A percentile compares a stretch with the other conserved stretches of the same genome.
Conservation (phyloP, 495 filamentous ascomycete genomes). For the Lepraria neglecta region DNA sequence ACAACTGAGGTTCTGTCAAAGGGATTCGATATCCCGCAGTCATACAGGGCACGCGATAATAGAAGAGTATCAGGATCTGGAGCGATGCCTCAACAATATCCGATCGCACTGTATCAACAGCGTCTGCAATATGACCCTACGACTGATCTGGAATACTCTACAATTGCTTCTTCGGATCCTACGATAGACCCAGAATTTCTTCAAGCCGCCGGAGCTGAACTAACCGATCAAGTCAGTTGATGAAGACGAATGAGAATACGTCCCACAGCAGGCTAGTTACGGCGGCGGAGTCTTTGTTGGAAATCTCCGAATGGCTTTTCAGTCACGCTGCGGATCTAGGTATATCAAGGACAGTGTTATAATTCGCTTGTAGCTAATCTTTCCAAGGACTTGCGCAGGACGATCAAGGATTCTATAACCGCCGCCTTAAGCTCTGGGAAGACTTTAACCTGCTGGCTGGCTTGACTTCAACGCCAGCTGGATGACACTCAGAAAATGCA, state of each 20-base stretch:
- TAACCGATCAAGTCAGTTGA: neutral
- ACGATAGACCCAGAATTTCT: neutral
- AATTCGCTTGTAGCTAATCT: neutral
- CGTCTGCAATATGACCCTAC: neutral
- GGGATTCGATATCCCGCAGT: neutral
- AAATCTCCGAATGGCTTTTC: neutral
- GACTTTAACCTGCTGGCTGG: neutral
- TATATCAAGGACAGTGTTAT: neutral
- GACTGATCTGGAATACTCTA: neutral
- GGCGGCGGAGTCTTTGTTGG: neutral
- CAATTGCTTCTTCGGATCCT: neutral
- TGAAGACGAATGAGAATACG: neutral
- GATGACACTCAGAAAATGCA: neutral
- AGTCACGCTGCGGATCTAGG: neutral
- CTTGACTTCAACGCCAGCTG: neutral
- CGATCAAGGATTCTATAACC: neutral
- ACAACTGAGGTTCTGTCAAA: neutral
- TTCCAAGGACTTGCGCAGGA: neutral
- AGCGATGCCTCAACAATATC: neutral
- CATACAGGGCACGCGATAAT: neutral
- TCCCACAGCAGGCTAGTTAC: neutral
- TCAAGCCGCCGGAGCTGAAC: neutral
- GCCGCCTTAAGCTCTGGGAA: neutral
- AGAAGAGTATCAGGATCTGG: neutral
- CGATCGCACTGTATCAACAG: neutral